Percentiles rank a stretch among this genome's conserved stretches.
Evolutionary conservation across 1,284 basidiomycete genomes (phyloP).

Genomic region (Pascua guehoae): DNA sequence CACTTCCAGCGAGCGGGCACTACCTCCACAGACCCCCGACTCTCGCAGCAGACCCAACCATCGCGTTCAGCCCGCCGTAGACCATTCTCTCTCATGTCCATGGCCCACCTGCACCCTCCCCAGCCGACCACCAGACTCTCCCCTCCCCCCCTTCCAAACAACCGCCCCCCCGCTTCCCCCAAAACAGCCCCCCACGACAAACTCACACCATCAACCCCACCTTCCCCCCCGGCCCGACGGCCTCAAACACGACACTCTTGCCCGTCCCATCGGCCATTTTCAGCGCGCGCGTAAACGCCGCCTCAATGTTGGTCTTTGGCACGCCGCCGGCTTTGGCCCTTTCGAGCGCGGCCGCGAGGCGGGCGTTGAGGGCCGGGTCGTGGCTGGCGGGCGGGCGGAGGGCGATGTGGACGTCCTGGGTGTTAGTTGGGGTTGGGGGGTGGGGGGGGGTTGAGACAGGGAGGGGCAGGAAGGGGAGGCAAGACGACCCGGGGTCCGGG

Average conservation of each 20-base stretch:
- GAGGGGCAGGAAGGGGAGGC: too few species aligned
- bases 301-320: conserved; percentile 73
- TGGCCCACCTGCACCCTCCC: too few species aligned
- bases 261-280: conserved; percentile 35
- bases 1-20: too few species aligned
- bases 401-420: conserved; percentile 67
- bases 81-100: too few species aligned
- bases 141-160: neutral
- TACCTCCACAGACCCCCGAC: too few species aligned
- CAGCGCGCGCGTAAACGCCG: conserved; percentile 58
- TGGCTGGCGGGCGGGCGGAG: conserved; percentile 63
- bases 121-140: too few species aligned
- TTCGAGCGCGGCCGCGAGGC: conserved; percentile 61
- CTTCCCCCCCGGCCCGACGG: conserved; percentile 60
- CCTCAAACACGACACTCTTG: conserved; percentile 61
- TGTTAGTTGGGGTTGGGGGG: too few species aligned
- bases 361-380: conserved; percentile 63
- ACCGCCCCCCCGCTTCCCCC: neutral
- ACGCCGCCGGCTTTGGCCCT: conserved; percentile 64
- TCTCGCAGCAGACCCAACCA: too few species aligned
- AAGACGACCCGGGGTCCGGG: too few species aligned
- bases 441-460: too few species aligned
- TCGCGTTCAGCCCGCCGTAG: too few species aligned
- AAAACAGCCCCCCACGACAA: conserved; percentile 52
- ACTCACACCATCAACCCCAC: conserved; percentile 73